A percentile compares a stretch with the other conserved stretches of the same genome.
Evolutionary conservation across 2,329 filamentous ascomycete genomes (phyloP).

Genomic region (Pseudophaeomoniella oleicola): DNA sequence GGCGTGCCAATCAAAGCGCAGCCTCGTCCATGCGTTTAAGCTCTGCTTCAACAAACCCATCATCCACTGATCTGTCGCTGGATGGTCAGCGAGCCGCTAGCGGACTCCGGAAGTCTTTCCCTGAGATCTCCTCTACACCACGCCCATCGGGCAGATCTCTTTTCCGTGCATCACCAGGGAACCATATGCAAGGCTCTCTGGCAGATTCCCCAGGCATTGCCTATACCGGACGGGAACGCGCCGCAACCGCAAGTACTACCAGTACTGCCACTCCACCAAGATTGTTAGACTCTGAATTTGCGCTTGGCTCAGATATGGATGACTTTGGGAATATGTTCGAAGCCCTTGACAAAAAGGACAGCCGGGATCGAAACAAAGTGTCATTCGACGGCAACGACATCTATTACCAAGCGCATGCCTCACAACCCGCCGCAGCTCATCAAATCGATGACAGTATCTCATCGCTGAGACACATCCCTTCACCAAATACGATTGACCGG

Average conservation of each 20-base stretch:
- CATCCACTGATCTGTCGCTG: conserved; percentile 33
- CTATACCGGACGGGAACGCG: conserved; percentile 24
- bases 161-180: conserved; percentile 33
- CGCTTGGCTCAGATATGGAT: conserved; percentile 23
- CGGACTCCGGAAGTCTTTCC: conserved; percentile 23
- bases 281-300: conserved; percentile 29
- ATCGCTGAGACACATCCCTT: conserved; percentile 14
- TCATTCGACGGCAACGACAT: no score
- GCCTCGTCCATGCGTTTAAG: conserved; percentile 36
- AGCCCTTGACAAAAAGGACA: conserved; percentile 19
- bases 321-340: conserved; percentile 40
- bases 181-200: conserved; percentile 36
- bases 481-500: conserved; percentile 30
- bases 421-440: not conserved
- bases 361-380: no score
- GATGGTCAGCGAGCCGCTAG: conserved; percentile 23
- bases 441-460: conserved; percentile 3
- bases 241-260: conserved; percentile 36
- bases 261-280: conserved; percentile 37
- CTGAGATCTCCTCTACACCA: conserved; percentile 25
- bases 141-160: conserved; percentile 17
- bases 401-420: no score
- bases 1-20: conserved; percentile 28
- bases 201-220: conserved; percentile 16
- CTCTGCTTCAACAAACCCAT: conserved; percentile 40